Base-by-base conservation (phyloP, 192 early-diverging fungal genomes). In the Coemansia umbellata region DNA sequence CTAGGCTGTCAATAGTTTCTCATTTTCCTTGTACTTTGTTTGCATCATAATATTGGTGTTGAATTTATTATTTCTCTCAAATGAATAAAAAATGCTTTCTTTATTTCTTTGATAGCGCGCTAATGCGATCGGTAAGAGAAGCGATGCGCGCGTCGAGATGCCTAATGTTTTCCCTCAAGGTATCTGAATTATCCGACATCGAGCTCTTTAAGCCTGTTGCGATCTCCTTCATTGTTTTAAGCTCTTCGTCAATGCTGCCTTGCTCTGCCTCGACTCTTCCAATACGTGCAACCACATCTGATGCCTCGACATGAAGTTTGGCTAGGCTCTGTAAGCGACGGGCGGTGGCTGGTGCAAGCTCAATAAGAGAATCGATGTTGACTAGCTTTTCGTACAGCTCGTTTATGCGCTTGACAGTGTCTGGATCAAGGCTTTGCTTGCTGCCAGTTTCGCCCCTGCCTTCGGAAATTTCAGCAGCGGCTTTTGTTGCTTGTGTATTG, bases 281-380 rank as follows among this genome's bases (percentile, higher is more conserved):
- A 31, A 94, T 78, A 5, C 82, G 84, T 7, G 89, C 81, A 10
- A 83, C 81, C 56, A 88, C 91, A 32, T 87, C 81, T 11, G 88
- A 78, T 0, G 91, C 90, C 58, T 96, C 92, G 0, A 80, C 71
- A 60, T 96, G 94, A 35, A 96, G 72, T 3, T 76, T 76, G 43
- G 87, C 82, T 31, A 96, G 78, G 6, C 84, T 82, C 49, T 88
- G 87, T 51, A 96, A 69, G 28, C 94, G 82, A 11, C 83, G 67
- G 13, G 93, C 77, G 14, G 93, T 78, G 0, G 89, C 83, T 3
- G 94, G 92, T 0, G 91, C 83, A 58, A 92, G 47, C 17, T 85
- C 81, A 37, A 89, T 77, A 17, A 96, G 64, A 1, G 92, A 83
- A 50, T 96, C 94, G 2, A 96, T 66, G 42, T 80, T 79, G 14